Conservation (phyloP, 805 yeast species). For the Nakazawaea pomicola region DNA sequence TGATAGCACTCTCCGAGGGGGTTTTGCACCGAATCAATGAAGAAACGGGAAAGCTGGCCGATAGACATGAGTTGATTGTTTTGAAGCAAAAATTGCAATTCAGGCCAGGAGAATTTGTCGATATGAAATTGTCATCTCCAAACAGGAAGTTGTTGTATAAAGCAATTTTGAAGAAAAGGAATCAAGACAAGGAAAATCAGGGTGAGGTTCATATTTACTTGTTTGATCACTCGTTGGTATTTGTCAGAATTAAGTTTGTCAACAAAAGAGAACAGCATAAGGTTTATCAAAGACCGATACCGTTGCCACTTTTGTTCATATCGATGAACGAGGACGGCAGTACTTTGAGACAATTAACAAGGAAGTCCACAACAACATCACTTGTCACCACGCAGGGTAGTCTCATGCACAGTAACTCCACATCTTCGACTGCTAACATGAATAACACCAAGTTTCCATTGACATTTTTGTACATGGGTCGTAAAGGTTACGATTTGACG, state of each 20-base stretch:
- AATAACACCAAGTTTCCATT: conserved; percentile 38
- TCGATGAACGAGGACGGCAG: conserved; percentile 80
- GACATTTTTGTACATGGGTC: conserved; percentile 48
- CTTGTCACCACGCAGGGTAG: conserved; percentile 26
- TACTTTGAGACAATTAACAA: conserved; percentile 39
- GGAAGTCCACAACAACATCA: conserved; percentile 33
- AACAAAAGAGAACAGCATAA: conserved; percentile 89
- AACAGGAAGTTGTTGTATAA: conserved; percentile 76
- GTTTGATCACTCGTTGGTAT: conserved; percentile 81
- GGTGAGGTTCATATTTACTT: conserved; percentile 83
- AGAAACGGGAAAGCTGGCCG: conserved; percentile 92
- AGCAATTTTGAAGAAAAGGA: conserved; percentile 69
- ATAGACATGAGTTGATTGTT: conserved; percentile 83
- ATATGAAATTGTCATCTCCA: conserved; percentile 78
- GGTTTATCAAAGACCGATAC: conserved; percentile 86
- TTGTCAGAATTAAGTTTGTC: conserved; percentile 80
- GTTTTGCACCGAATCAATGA: conserved; percentile 74
- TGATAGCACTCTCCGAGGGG: conserved; percentile 69
- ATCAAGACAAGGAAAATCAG: conserved; percentile 65
- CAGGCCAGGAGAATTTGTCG: conserved; percentile 78
- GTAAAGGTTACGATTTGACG: conserved; percentile 49
- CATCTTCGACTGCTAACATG: conserved; percentile 14
- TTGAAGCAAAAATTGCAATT: conserved; percentile 80
- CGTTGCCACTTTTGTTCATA: conserved; percentile 67
- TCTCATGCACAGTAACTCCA: conserved; percentile 21